Percentiles rank a stretch among this genome's conserved stretches.
Conservation (phyloP, 352 stramenopile species). For the Bremia lactucae region DNA sequence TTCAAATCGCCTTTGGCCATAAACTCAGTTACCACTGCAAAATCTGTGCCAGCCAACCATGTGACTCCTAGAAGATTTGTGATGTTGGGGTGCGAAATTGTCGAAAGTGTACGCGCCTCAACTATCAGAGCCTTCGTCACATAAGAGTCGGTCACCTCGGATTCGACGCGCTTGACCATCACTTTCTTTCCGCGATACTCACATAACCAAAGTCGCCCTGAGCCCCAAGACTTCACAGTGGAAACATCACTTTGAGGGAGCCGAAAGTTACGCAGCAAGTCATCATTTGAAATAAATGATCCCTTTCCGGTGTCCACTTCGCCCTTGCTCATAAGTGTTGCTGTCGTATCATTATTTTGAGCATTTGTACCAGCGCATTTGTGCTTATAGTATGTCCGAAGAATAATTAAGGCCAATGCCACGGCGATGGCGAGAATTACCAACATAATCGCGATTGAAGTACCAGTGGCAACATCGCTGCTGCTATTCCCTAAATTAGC, state of each 20-base stretch:
- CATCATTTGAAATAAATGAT: slow-evolving; percentile 62
- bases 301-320: slow-evolving; percentile 31
- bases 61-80: slow-evolving; percentile 54
- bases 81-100: slow-evolving; percentile 53
- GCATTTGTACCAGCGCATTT: slow-evolving; percentile 9
- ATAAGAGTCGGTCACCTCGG: slow-evolving; percentile 42
- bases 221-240: slow-evolving; percentile 41
- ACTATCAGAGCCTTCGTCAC: slow-evolving; percentile 55
- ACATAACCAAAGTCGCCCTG: slow-evolving; percentile 41
- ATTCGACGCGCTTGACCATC: slow-evolving; percentile 63
- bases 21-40: slow-evolving; percentile 62
- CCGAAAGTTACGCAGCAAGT: slow-evolving; percentile 39
- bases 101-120: slow-evolving; percentile 36
- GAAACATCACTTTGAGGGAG: slow-evolving; percentile 45
- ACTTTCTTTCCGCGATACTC: slow-evolving; percentile 48
- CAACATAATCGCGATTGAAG: slow-evolving; percentile 41
- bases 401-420: slow-evolving; percentile 29
- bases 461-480: slow-evolving; percentile 22
- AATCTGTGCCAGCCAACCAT: slow-evolving; percentile 68
- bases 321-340: slow-evolving; percentile 39
- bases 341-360: slow-evolving; percentile 23
- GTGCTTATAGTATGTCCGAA: slow-evolving; percentile 23
- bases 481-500: slow-evolving; percentile 2
- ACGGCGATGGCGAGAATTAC: slow-evolving; percentile 27
- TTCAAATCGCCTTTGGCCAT: slow-evolving; percentile 62